These are phyloP conservation scores for Phytophthora pini DNA, from an alignment of 352 stramenopile species.

Conservation along the genomic window DNA sequence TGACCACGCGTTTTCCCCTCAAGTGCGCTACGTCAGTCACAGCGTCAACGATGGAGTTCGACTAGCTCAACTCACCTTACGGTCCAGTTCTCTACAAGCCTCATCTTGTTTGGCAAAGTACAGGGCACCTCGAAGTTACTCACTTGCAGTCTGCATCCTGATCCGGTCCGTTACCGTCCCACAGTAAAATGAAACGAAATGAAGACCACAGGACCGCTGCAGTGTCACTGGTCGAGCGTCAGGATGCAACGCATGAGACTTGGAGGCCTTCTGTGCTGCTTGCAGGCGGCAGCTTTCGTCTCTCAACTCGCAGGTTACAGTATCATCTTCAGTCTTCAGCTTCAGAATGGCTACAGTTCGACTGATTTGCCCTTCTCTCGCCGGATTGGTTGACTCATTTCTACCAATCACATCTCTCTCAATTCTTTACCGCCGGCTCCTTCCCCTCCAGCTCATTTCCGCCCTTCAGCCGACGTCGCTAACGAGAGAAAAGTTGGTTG, in stretches of 20 bases:
- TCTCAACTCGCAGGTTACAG: no score
- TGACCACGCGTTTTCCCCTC: neutral
- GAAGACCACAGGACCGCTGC: neutral
- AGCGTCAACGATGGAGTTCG: neutral
- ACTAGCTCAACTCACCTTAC: neutral
- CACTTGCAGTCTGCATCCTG: constrained; percentile 7
- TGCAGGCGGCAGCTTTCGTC: no score
- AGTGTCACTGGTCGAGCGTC: no score
- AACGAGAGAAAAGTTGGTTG: constrained; percentile 6
- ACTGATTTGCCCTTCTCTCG: constrained; percentile 20
- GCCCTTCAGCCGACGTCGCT: constrained; percentile 13
- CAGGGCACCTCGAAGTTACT: neutral
- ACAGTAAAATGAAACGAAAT: neutral
- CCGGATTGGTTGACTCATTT: constrained; percentile 26
- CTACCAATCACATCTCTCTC: constrained; percentile 20
- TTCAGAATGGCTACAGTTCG: constrained; percentile 16
- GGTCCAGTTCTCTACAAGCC: no score
- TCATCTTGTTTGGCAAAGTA: no score
- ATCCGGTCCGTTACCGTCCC: constrained; percentile 3
- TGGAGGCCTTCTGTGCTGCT: no score
- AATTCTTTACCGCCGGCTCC: constrained; percentile 21
- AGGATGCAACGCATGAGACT: no score
- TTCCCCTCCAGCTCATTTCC: constrained; percentile 22
- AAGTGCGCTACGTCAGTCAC: constrained; percentile 1
- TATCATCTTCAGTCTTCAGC: no score